Conservation (phyloP, 1,284 basidiomycete species). For the Leccinum cinnamomeum region DNA sequence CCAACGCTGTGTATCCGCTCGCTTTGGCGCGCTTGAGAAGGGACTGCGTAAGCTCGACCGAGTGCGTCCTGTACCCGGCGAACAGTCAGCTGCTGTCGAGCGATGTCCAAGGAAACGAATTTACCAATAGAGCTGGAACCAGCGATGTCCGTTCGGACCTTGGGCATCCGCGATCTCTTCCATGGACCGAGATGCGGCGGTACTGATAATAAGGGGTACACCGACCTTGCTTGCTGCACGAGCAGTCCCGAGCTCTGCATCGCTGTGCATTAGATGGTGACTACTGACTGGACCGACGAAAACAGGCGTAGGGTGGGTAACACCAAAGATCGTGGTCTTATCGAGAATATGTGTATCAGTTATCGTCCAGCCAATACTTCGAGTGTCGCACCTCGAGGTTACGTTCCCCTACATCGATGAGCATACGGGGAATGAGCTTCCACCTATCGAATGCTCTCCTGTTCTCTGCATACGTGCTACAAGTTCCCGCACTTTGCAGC, state of each 20-base stretch:
- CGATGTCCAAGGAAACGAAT: neutral
- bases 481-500: conserved; percentile 60
- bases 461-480: conserved; percentile 58
- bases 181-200: conserved; percentile 67
- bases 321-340: conserved; percentile 70
- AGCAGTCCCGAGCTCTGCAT: conserved; percentile 70
- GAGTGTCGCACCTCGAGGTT: conserved; percentile 52
- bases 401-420: conserved; percentile 65
- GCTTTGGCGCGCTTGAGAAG: conserved; percentile 64
- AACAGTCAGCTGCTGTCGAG: neutral
- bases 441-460: conserved; percentile 55
- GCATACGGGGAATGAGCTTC: conserved; percentile 74
- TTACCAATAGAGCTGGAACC: conserved; percentile 82
- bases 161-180: conserved; percentile 72
- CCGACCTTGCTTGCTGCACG: conserved; percentile 62
- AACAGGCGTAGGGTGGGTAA: conserved; percentile 61
- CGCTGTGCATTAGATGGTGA: conserved; percentile 65
- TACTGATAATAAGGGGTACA: conserved; percentile 72
- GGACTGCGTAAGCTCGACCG: conserved; percentile 62
- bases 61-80: conserved; percentile 48
- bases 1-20: conserved; percentile 63
- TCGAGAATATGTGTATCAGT: neutral
- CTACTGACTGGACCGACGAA: conserved; percentile 76
- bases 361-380: neutral
- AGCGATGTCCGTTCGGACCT: conserved; percentile 55